Conservation (phyloP, 2,329 filamentous ascomycete genomes). For the Cadophora luteo-olivacea region DNA sequence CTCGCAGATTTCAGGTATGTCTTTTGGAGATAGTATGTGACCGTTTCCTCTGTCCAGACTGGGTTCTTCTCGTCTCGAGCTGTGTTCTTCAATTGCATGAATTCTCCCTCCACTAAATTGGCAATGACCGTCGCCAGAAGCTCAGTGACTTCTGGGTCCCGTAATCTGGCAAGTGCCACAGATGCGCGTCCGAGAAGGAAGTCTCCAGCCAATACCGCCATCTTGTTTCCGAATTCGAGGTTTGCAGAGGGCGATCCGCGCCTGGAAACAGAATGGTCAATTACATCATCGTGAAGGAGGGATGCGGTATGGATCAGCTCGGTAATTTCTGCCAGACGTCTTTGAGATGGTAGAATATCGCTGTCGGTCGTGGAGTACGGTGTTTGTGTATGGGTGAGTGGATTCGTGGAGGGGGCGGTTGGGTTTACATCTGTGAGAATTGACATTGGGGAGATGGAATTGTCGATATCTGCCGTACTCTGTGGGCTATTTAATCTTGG, state of each 20-base stretch:
- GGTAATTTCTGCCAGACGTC: constrained; percentile 92
- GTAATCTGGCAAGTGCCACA: constrained; percentile 86
- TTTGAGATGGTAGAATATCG: constrained; percentile 89
- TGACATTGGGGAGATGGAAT: constrained; percentile 62
- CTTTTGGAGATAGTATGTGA: constrained; percentile 96
- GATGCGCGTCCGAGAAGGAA: constrained; percentile 93
- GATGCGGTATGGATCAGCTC: constrained; percentile 98
- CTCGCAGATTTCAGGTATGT: constrained; percentile 97
- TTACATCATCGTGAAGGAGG: constrained; percentile 96
- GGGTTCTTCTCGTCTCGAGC: constrained; percentile 85
- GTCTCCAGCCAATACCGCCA: constrained; percentile 97
- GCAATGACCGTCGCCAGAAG: constrained; percentile 95
- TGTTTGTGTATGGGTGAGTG: constrained; percentile 51
- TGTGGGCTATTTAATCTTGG: constrained; percentile 49
- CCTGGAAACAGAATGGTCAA: constrained; percentile 87
- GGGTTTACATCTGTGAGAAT: constrained; percentile 86
- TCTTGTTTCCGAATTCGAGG: constrained; percentile 97
- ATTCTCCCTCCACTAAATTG: constrained; percentile 97
- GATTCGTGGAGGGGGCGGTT: constrained; percentile 56
- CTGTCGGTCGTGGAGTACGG: constrained; percentile 51
- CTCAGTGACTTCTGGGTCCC: constrained; percentile 94
- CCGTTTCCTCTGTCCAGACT: constrained; percentile 83
- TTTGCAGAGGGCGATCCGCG: constrained; percentile 89
- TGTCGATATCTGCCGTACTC: constrained; percentile 56
- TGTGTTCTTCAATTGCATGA: constrained; percentile 99